Conservation (phyloP, 2,329 filamentous ascomycete species). For the Talaromyces rugulosus region DNA sequence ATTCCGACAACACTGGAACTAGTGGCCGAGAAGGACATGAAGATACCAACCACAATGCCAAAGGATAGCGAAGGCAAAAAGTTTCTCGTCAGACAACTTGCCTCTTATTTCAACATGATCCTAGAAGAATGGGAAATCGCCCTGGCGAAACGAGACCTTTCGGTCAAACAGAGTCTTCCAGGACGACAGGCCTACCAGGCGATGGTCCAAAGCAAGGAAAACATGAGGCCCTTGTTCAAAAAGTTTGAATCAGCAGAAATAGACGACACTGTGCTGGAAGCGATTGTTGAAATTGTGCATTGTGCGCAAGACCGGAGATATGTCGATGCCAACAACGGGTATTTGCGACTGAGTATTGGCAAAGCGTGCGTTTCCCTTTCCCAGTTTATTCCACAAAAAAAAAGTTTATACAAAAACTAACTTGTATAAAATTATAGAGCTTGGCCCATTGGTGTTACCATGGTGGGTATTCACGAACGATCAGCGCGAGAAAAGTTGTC, state of each 20-base stretch:
- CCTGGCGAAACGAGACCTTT: slow-evolving; percentile 56
- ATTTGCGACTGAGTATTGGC: slow-evolving; percentile 86
- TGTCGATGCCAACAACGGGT: slow-evolving; percentile 94
- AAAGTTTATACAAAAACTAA: neutral
- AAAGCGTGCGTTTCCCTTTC: slow-evolving; percentile 58
- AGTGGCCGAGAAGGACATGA: slow-evolving; percentile 84
- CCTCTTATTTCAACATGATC: slow-evolving; percentile 96
- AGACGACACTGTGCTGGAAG: slow-evolving; percentile 72
- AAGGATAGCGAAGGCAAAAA: slow-evolving; percentile 53
- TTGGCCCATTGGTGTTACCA: slow-evolving; percentile 98
- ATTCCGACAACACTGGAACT: slow-evolving; percentile 81
- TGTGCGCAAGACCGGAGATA: slow-evolving; percentile 87
- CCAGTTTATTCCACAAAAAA: neutral
- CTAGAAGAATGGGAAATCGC: slow-evolving; percentile 80
- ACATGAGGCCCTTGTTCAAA: slow-evolving; percentile 84
- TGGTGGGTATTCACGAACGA: slow-evolving; percentile 99
- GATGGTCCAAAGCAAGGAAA: slow-evolving; percentile 82
- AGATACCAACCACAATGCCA: slow-evolving; percentile 62
- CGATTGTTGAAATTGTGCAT: slow-evolving; percentile 86
- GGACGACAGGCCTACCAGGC: slow-evolving; percentile 78
- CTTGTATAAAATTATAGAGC: slow-evolving; percentile 45
- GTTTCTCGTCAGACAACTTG: slow-evolving; percentile 81
- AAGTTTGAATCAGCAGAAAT: slow-evolving; percentile 80
- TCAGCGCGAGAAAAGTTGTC: slow-evolving; percentile 94
- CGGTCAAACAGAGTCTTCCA: slow-evolving; percentile 66